Evolutionary conservation across 1,284 basidiomycete genomes (phyloP), one percentile per base, ranked within the genome.

Genomic region (Sanguinoderma infundibulare): DNA sequence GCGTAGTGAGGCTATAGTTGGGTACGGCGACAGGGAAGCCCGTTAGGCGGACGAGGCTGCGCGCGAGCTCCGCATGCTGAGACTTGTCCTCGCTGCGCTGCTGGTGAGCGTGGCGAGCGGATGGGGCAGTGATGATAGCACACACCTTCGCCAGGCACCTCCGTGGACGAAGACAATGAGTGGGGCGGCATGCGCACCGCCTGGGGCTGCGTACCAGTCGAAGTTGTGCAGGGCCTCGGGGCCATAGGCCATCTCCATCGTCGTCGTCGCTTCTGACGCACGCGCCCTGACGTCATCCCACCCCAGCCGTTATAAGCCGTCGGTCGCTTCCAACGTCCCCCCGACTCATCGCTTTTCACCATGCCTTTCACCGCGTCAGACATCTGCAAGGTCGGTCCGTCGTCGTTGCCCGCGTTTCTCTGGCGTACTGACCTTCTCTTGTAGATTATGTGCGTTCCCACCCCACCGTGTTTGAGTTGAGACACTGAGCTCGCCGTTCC

Each of bases 101-200:
- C 24, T 38, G 36, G 51, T 61, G 51, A 53, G 26, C 17, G 56
- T 17, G 40, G 34, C 49, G 26, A 15, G 53, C 8, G 51, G 20
- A 39, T 20, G 61, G 39, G 54, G 28, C 52, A 34, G 22, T 17
- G 36, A 24, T 50, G 26, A 53, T 24, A 73, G n/a, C n/a, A n/a
- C 87, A 79, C 70, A 91, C 90, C 84, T 74, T 68, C 85, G 78
- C 91, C 91, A 94, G 36, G 91, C 92, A 40, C 91, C 91, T 36
- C 92, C 92, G 69, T 93, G 91, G 17, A 92, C 77, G 68, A 58
- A 88, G 67, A 60, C 86, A 71, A 49, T 76, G 74, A 56, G 65
- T 50, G 60, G 63, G 30, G 44, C 17, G 26, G 38, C 24, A 49
- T 44, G 49, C 62, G 57, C 38, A 34, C 39, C 20, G 32, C 24